Percentiles rank a stretch among this genome's conserved stretches.
Evolutionary conservation across 2,329 filamentous ascomycete genomes (phyloP).

Genomic region (Zymoseptoria tritici): DNA sequence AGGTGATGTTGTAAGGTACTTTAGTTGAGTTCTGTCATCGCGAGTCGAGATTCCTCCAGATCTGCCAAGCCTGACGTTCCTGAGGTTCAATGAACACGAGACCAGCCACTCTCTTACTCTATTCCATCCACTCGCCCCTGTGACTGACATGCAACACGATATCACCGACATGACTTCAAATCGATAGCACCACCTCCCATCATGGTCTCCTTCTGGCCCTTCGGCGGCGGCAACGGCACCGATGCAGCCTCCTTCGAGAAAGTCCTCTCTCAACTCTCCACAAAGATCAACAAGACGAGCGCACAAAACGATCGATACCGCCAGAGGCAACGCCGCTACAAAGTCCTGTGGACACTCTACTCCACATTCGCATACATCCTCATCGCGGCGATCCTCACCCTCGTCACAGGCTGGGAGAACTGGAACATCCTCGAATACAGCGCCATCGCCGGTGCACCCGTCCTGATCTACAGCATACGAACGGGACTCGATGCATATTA

Average conservation of each 20-base stretch:
- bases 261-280: slow-evolving; percentile 70
- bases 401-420: slow-evolving; percentile 78
- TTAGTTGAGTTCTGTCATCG: neutral
- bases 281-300: slow-evolving; percentile 71
- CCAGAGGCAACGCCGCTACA: slow-evolving; percentile 66
- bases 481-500: slow-evolving; percentile 62
- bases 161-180: slow-evolving; percentile 1
- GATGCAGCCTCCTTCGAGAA: slow-evolving; percentile 93
- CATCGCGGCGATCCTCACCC: slow-evolving; percentile 68
- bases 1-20: neutral
- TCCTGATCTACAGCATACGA: slow-evolving; percentile 65
- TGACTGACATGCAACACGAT: neutral
- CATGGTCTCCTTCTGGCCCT: slow-evolving; percentile 88
- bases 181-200: slow-evolving; percentile 11
- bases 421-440: slow-evolving; percentile 73
- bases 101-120: neutral
- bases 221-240: slow-evolving; percentile 72
- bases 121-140: neutral
- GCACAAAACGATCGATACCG: slow-evolving; percentile 66
- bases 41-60: neutral
- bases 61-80: neutral
- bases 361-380: slow-evolving; percentile 84
- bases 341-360: slow-evolving; percentile 84
- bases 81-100: neutral
- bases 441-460: slow-evolving; percentile 67